phyloP scores from a whole-genome alignment of 2,329 filamentous ascomycete species.

The Thielaviopsis populi region DNA sequence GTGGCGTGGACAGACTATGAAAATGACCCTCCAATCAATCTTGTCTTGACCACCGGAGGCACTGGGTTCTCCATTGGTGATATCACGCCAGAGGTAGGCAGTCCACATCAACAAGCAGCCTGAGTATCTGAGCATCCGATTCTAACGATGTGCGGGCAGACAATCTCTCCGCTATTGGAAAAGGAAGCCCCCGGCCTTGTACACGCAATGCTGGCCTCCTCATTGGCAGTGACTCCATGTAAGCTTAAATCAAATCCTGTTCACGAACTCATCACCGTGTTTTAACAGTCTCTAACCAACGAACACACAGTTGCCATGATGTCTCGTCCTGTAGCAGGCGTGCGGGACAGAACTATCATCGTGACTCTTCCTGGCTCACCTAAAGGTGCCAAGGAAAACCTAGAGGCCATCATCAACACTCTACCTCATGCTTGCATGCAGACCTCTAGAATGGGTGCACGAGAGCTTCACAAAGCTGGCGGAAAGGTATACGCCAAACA shows the following conservation, averaged over 20 bases:
- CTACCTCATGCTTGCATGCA: constrained; percentile 90
- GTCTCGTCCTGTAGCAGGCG: constrained; percentile 82
- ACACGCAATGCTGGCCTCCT: constrained; percentile 86
- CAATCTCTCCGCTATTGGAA: constrained; percentile 63
- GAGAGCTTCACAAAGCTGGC: constrained; percentile 54
- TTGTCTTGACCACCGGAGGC: constrained; percentile 79
- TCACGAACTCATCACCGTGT: not conserved
- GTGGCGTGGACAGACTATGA: constrained; percentile 54
- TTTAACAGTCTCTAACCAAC: constrained; percentile 14
- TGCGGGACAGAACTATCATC: constrained; percentile 66
- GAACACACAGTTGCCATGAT: constrained; percentile 70
- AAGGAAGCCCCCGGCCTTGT: constrained; percentile 79
- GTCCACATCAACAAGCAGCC: not conserved
- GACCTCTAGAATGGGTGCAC: constrained; percentile 68
- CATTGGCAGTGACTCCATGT: constrained; percentile 80
- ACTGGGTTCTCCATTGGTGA: constrained; percentile 83
- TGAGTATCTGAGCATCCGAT: constrained; percentile 14
- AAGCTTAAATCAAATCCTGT: constrained; percentile 26
- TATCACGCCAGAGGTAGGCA: constrained; percentile 65
- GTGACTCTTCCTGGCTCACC: constrained; percentile 87
- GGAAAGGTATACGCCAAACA: constrained; percentile 50
- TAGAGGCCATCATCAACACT: constrained; percentile 76
- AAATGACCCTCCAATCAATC: constrained; percentile 44
- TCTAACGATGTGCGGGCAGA: constrained; percentile 32
- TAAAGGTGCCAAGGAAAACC: constrained; percentile 87